These are phyloP conservation scores for Psidium friedrichsthalianum DNA, from an alignment of 345 rosid genomes.

Conservation along the genomic window DNA sequence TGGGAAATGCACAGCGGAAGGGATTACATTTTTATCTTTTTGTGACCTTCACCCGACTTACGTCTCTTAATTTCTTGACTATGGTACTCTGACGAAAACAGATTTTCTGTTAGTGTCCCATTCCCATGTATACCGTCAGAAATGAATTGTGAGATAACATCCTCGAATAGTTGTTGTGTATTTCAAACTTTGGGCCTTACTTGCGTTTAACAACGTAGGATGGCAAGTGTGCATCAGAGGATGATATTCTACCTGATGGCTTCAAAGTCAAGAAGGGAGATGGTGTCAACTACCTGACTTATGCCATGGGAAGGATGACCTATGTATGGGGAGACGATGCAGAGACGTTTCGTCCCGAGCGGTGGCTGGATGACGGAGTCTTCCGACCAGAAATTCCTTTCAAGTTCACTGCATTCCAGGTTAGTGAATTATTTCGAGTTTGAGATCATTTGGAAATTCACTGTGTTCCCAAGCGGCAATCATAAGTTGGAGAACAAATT, in stretches of 20 bases:
- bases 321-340: conserved; percentile 28
- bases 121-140: not conserved
- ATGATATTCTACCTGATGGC: conserved; percentile 31
- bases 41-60: not conserved
- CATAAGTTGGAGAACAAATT: not conserved
- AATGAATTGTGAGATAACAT: not conserved
- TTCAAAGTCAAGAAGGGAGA: conserved; percentile 24
- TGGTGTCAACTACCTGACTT: conserved; percentile 11
- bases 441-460: not conserved
- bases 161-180: not conserved
- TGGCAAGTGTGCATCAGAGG: conserved; percentile 16
- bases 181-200: not conserved
- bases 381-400: conserved; percentile 23
- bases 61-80: not conserved
- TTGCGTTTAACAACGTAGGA: conserved; percentile 7
- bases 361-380: conserved; percentile 25
- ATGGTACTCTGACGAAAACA: not conserved
- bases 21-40: not conserved
- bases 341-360: conserved; percentile 23
- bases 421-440: not conserved
- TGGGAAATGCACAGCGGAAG: not conserved
- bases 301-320: conserved; percentile 33
- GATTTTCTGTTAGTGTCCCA: not conserved
- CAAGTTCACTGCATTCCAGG: conserved; percentile 32
- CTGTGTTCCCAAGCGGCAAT: not conserved